These are phyloP conservation scores for Aspergillus olivimuriae DNA, from an alignment of 495 filamentous ascomycete species.

Conservation along the genomic window DNA sequence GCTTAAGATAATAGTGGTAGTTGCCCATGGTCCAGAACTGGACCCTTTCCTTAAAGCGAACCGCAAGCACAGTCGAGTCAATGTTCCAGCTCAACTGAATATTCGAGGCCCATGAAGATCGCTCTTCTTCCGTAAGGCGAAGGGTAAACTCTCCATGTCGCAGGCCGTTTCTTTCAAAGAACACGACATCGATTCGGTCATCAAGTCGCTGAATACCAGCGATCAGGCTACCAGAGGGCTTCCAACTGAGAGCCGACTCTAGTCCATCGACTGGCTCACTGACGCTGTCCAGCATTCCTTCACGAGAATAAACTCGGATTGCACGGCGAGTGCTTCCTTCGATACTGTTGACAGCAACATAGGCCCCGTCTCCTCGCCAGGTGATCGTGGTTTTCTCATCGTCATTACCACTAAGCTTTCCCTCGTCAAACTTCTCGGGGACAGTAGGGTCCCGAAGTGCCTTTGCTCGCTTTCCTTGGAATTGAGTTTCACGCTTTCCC, in stretches of 20 bases:
- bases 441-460: constrained; percentile 89
- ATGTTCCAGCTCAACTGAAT: constrained; percentile 78
- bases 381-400: constrained; percentile 64
- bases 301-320: constrained; percentile 83
- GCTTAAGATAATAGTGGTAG: constrained; percentile 98
- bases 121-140: constrained; percentile 53
- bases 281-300: constrained; percentile 83
- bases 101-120: constrained; percentile 45
- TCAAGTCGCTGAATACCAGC: constrained; percentile 70
- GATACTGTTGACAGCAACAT: constrained; percentile 76
- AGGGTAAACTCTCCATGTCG: constrained; percentile 88
- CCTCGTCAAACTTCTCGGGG: constrained; percentile 86
- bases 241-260: constrained; percentile 83
- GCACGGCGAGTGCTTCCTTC: constrained; percentile 61
- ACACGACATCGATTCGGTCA: constrained; percentile 73
- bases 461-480: constrained; percentile 88
- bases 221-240: constrained; percentile 82
- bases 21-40: constrained; percentile 98
- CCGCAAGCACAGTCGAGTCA: constrained; percentile 85
- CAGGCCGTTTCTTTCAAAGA: constrained; percentile 94
- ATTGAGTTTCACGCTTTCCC: constrained; percentile 98
- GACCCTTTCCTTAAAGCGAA: constrained; percentile 64
- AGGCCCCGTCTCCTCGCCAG: constrained; percentile 94
- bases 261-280: constrained; percentile 90
- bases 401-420: constrained; percentile 65